These are phyloP conservation scores for Cutaneotrichosporon daszewskae DNA, from an alignment of 1,284 basidiomycete genomes.

Conservation along the genomic window DNA sequence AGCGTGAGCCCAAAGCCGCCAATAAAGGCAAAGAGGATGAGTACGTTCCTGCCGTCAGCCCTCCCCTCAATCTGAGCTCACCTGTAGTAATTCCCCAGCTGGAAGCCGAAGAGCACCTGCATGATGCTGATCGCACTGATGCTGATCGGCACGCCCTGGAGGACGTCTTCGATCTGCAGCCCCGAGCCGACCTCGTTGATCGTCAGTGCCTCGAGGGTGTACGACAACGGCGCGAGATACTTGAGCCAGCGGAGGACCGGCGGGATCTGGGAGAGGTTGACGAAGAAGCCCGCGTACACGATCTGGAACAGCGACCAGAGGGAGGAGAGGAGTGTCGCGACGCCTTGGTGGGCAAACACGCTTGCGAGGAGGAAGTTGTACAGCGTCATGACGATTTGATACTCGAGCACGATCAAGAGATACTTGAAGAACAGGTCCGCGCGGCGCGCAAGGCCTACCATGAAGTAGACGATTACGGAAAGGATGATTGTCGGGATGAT, in stretches of 20 bases:
- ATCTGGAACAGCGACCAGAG: conserved; percentile 69
- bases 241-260: conserved; percentile 80
- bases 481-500: conserved; percentile 90
- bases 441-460: conserved; percentile 73
- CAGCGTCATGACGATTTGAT: conserved; percentile 72
- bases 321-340: conserved; percentile 76
- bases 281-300: conserved; percentile 70
- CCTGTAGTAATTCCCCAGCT: conserved; percentile 67
- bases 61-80: neutral
- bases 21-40: conserved; percentile 77
- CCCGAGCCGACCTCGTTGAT: conserved; percentile 85
- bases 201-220: conserved; percentile 70
- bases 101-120: conserved; percentile 72
- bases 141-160: conserved; percentile 73
- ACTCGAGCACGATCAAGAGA: conserved; percentile 68
- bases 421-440: conserved; percentile 75
- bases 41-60: conserved; percentile 55
- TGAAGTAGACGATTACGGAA: conserved; percentile 90
- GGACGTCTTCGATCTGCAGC: conserved; percentile 66
- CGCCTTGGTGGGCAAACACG: conserved; percentile 71
- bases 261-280: conserved; percentile 71
- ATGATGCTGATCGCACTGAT: conserved; percentile 76
- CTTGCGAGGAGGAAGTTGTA: conserved; percentile 87
- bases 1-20: conserved; percentile 65
- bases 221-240: conserved; percentile 54